A percentile compares a stretch with the other conserved stretches of the same genome.
These are phyloP conservation scores for Theobroma cacao DNA, from an alignment of 345 rosid genomes.

Conservation along the genomic window DNA sequence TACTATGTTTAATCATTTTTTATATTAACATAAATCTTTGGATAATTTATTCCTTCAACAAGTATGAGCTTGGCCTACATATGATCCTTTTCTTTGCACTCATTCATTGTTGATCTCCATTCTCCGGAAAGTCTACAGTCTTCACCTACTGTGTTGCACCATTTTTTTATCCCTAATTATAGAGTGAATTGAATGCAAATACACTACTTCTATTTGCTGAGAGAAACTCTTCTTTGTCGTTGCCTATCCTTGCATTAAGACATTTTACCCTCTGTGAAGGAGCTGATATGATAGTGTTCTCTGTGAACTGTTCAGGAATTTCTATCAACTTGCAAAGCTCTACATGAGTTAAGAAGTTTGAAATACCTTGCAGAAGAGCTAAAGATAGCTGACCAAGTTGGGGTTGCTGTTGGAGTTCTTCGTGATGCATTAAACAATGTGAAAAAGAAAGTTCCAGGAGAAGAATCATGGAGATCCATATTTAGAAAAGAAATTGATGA, in stretches of 20 bases:
- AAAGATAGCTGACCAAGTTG: conserved; percentile 38
- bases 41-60: too few species aligned
- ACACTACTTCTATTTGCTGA: not conserved
- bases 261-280: not conserved
- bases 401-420: conserved; percentile 60
- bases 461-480: conserved; percentile 46
- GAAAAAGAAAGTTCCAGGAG: conserved; percentile 46
- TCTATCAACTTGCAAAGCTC: conserved; percentile 44
- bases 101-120: not conserved
- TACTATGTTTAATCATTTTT: too few species aligned
- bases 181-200: not conserved
- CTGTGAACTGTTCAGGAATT: conserved; percentile 47
- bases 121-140: not conserved
- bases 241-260: not conserved
- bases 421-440: conserved; percentile 38
- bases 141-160: not conserved
- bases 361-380: conserved; percentile 47
- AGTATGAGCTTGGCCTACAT: not conserved
- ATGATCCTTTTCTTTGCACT: not conserved
- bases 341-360: conserved; percentile 66
- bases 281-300: not conserved
- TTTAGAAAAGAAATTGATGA: conserved; percentile 45
- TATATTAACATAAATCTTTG: too few species aligned
- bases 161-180: not conserved
- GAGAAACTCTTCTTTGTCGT: not conserved